These are phyloP conservation scores for Rhizopogon vulgaris DNA, from an alignment of 768 basidiomycete species.

Conservation along the genomic window DNA sequence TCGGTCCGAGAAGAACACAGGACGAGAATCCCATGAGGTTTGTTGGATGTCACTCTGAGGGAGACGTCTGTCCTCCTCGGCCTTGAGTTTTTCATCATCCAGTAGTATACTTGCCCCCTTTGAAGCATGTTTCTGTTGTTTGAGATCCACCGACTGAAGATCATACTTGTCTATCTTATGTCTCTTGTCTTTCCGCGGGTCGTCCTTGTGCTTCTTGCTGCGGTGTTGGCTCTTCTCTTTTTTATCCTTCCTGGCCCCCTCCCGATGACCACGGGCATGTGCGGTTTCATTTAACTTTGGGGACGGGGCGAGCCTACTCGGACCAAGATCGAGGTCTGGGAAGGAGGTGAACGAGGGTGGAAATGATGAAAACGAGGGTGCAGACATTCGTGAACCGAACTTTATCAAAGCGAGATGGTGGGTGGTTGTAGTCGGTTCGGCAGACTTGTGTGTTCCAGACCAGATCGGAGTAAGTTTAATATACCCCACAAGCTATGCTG, in stretches of 20 bases:
- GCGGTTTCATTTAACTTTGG: slow-evolving; percentile 11
- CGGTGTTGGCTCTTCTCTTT: slow-evolving; percentile 17
- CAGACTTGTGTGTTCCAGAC: not conserved
- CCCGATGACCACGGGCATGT: slow-evolving; percentile 10
- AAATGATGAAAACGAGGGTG: slow-evolving; percentile 57
- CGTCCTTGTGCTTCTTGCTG: slow-evolving; percentile 13
- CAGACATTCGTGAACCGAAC: too few species aligned
- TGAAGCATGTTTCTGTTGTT: slow-evolving; percentile 14
- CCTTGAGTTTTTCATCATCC: slow-evolving; percentile 28
- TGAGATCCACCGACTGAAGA: slow-evolving; percentile 14
- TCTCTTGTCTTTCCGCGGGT: slow-evolving; percentile 23
- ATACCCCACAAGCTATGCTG: not conserved
- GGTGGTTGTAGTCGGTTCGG: too few species aligned
- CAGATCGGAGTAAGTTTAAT: not conserved
- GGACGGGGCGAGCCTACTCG: slow-evolving; percentile 24
- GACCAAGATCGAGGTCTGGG: slow-evolving; percentile 49
- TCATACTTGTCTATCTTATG: slow-evolving; percentile 25
- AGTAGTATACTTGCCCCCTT: slow-evolving; percentile 7
- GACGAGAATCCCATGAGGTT: slow-evolving; percentile 22
- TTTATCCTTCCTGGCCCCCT: slow-evolving; percentile 5
- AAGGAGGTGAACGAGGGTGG: slow-evolving; percentile 67
- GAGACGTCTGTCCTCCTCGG: slow-evolving; percentile 27
- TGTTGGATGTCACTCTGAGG: slow-evolving; percentile 14
- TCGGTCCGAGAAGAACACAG: slow-evolving; percentile 55
- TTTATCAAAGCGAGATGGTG: not conserved